Evolutionary conservation across 2,329 filamentous ascomycete species (phyloP).

Genomic region (Talaromyces sp.): DNA sequence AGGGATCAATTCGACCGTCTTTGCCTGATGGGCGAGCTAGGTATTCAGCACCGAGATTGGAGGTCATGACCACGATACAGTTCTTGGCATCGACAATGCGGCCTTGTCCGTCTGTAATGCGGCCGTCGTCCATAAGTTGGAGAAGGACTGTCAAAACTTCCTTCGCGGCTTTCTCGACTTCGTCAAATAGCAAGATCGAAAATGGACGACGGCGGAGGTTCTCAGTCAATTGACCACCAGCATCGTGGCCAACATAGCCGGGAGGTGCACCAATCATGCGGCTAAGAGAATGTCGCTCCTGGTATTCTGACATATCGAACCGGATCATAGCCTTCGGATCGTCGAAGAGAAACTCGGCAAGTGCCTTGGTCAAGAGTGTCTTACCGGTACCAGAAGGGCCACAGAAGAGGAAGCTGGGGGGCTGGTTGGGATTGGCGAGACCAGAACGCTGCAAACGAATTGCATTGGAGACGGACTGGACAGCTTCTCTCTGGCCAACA

Average conservation of each 20-base stretch:
- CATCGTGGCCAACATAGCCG: conserved; percentile 93
- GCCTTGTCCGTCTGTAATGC: conserved; percentile 97
- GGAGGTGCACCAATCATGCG: conserved; percentile 97
- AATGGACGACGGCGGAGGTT: conserved; percentile 90
- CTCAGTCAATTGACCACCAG: conserved; percentile 93
- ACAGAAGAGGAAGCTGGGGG: conserved; percentile 97
- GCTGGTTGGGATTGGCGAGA: conserved; percentile 90
- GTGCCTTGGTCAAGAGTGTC: conserved; percentile 90
- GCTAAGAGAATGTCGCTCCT: conserved; percentile 90
- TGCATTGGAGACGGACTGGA: conserved; percentile 86
- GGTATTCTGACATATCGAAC: conserved; percentile 99
- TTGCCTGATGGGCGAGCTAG: conserved; percentile 72
- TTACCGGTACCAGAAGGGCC: conserved; percentile 98
- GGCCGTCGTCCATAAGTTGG: conserved; percentile 99
- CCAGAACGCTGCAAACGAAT: conserved; percentile 94
- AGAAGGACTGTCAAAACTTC: conserved; percentile 93
- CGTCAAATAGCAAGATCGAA: conserved; percentile 95
- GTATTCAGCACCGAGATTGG: conserved; percentile 91
- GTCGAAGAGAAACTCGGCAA: conserved; percentile 97
- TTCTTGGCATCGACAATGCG: conserved; percentile 92
- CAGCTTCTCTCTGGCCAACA: conserved; percentile 90
- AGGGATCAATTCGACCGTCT: conserved; percentile 79
- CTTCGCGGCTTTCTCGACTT: conserved; percentile 98
- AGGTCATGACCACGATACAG: conserved; percentile 99
- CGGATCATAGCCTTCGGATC: conserved; percentile 97